Evolutionary conservation across 177 flowering plant species (phyloP).

Genomic region (Vitis hybrid): DNA sequence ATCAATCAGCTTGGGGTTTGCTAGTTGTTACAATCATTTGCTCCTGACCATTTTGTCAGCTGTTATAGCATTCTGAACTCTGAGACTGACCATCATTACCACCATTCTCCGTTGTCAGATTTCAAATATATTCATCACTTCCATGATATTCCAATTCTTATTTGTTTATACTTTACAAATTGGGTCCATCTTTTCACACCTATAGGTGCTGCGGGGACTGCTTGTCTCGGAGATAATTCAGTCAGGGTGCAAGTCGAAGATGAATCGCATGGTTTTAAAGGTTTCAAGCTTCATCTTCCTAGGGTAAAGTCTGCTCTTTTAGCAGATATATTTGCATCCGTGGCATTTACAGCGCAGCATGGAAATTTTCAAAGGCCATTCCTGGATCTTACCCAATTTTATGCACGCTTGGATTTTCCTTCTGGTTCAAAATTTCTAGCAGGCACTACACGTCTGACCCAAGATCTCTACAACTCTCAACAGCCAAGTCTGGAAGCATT

Average conservation of each 20-base stretch:
- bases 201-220: conserved; percentile 64
- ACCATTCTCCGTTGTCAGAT: not conserved
- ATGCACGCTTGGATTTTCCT: conserved; percentile 68
- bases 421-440: conserved; percentile 64
- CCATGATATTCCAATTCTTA: not conserved
- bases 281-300: conserved; percentile 30
- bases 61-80: not conserved
- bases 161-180: not conserved
- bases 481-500: conserved; percentile 44
- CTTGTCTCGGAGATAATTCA: conserved; percentile 53
- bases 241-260: conserved; percentile 33
- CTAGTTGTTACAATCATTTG: not conserved
- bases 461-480: conserved; percentile 49
- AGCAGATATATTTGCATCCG: conserved; percentile 69
- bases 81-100: not conserved
- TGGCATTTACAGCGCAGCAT: conserved; percentile 75
- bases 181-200: not conserved
- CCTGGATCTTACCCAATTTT: conserved; percentile 71
- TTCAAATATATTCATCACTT: not conserved
- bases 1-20: not conserved
- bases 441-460: conserved; percentile 50
- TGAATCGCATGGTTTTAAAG: conserved; percentile 22
- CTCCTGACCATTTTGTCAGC: not conserved
- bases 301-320: conserved; percentile 44
- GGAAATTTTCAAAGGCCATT: conserved; percentile 83